Percentiles rank a stretch among this genome's conserved stretches.
These are phyloP conservation scores for Aspergillus felis DNA, from an alignment of 2,329 filamentous ascomycete genomes.

Conservation along the genomic window DNA sequence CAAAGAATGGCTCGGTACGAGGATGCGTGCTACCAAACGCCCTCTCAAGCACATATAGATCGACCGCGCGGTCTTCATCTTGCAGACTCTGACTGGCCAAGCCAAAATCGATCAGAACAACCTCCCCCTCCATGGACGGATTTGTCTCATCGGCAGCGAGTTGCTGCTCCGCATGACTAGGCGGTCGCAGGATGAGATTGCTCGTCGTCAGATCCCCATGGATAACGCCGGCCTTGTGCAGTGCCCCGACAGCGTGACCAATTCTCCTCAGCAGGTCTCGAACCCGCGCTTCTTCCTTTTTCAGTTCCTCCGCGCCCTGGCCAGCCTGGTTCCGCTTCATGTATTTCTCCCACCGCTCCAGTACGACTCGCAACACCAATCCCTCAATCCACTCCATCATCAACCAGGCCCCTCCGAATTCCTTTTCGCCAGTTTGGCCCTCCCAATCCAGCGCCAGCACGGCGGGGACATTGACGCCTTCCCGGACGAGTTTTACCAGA, in stretches of 20 bases:
- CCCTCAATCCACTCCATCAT: constrained; percentile 84
- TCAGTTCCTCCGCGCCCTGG: constrained; percentile 25
- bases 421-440: constrained; percentile 50
- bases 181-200: constrained; percentile 78
- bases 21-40: constrained; percentile 96
- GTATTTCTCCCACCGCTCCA: constrained; percentile 65
- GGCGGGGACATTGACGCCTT: constrained; percentile 77
- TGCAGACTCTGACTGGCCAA: constrained; percentile 74
- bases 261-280: constrained; percentile 65
- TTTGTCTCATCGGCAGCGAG: constrained; percentile 16
- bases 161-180: constrained; percentile 10
- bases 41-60: constrained; percentile 90
- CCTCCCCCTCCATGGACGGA: constrained; percentile 58
- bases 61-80: constrained; percentile 92
- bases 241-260: constrained; percentile 64
- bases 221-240: constrained; percentile 82
- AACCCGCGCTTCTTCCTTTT: constrained; percentile 50
- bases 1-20: constrained; percentile 71
- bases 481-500: constrained; percentile 70
- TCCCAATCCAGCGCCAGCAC: constrained; percentile 68
- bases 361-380: constrained; percentile 61
- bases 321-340: constrained; percentile 34
- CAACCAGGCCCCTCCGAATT: constrained; percentile 70
- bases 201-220: constrained; percentile 97
- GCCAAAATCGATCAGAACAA: constrained; percentile 93